Percentiles rank a stretch among this genome's conserved stretches.
Conservation (phyloP, 805 yeast genomes). For the Candida wancherniae region DNA sequence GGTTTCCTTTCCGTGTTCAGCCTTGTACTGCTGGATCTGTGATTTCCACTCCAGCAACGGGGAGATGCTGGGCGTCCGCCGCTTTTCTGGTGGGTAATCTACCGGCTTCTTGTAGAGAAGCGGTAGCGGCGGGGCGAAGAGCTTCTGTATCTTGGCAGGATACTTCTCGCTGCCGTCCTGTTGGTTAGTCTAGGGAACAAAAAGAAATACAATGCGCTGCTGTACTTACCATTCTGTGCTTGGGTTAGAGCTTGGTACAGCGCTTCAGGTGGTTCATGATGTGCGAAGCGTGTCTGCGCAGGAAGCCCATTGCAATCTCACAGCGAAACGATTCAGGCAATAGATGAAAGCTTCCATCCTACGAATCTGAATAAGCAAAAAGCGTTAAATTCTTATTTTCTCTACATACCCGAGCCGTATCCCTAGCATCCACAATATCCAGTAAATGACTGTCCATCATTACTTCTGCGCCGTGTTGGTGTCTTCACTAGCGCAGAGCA, state of each 20-base stretch:
- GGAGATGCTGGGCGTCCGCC: constrained; percentile 44
- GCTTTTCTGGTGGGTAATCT: constrained; percentile 45
- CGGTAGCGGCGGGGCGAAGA: constrained; percentile 57
- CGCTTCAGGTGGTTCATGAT: too few species aligned
- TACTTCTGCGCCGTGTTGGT: too few species aligned
- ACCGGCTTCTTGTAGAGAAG: constrained; percentile 43
- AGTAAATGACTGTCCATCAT: too few species aligned
- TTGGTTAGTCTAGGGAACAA: constrained; percentile 10
- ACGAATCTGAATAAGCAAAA: too few species aligned
- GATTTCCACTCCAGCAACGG: constrained; percentile 39
- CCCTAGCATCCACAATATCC: too few species aligned
- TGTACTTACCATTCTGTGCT: not conserved
- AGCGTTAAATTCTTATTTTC: too few species aligned
- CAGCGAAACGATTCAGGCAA: too few species aligned
- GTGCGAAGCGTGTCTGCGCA: too few species aligned
- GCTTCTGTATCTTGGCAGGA: constrained; percentile 42
- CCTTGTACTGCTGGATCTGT: constrained; percentile 23
- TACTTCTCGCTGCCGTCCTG: constrained; percentile 24
- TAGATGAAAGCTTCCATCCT: too few species aligned
- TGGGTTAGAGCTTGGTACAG: not conserved
- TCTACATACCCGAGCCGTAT: too few species aligned
- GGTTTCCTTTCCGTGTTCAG: constrained; percentile 13
- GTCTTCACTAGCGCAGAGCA: too few species aligned
- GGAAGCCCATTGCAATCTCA: too few species aligned
- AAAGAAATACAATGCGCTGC: not conserved